Evolutionary conservation across 2,329 filamentous ascomycete species (phyloP), one percentile per base, ranked within the genome.

Genomic region (Leptographium galeiforme): DNA sequence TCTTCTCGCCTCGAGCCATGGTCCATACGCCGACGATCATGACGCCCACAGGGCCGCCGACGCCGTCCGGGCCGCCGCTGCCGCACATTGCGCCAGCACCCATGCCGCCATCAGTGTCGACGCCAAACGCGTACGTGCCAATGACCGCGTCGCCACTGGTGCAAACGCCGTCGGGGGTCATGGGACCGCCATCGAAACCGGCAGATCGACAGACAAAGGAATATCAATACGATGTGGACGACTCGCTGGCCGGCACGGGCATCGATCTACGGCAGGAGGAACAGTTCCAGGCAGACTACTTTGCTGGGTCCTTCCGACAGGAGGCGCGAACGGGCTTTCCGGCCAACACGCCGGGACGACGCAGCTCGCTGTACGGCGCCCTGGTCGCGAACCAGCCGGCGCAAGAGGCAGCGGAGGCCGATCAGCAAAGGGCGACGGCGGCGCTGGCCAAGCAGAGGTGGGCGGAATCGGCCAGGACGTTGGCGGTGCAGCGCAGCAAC

Each of bases 241-340:
- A 96, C 69, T 86, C 89, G 50, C 69, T 95, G 53, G 84, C 84
- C 18, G 87, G 86, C 18, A 91, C 89, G 16, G 89, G 89, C 50
- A 89, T 96, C 58, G 87, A 95, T 70, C 69, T 95, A 48, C 82
- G 85, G 55, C 89, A 89, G 58, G 90, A 95, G 66, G 88, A 94
- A 63, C 87, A 89, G 61, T 87, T 82, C 59, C 75, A 93, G 66
- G 83, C 87, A 46, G 82, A 81, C 55, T 73, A 81, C 54, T 84
- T 82, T 63, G 77, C 79, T 46, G 68, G 72, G 52, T 62, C 65
- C 53, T 69, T 64, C 51, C 59, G 61, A 30, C 61, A 65, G 52
- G 72, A 81, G 60, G 68, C 74, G 51, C 68, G 75, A 62, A 72
- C 75, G 48, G 71, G 82, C 14, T 78, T 77, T 56, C 70, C 72